Evolutionary conservation across 345 rosid species (phyloP).

Genomic region (Salix viminalis): DNA sequence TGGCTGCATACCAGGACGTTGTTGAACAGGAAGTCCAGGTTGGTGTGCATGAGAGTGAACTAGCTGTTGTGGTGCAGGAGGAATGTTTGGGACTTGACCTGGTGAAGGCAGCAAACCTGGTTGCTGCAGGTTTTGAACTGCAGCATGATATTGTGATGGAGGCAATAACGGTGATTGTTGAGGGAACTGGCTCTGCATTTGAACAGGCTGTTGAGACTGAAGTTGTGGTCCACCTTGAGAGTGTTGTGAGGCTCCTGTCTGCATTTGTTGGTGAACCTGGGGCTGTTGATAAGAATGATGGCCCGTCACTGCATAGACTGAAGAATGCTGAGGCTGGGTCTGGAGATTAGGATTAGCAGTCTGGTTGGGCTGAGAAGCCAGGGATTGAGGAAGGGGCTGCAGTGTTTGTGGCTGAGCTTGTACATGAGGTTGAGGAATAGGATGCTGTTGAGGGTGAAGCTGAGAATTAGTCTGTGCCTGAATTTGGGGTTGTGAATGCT

Average conservation of each 20-base stretch:
- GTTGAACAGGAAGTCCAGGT: conserved; percentile 38
- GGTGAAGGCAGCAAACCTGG: conserved; percentile 38
- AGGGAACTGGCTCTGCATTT: conserved; percentile 41
- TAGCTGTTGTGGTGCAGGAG: conserved; percentile 36
- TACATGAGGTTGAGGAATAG: conserved; percentile 12
- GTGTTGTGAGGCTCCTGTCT: conserved; percentile 32
- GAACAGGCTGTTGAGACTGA: conserved; percentile 32
- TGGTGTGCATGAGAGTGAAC: conserved; percentile 36
- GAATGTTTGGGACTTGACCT: conserved; percentile 23
- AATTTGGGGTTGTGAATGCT: conserved; percentile 25
- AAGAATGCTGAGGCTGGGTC: conserved; percentile 33
- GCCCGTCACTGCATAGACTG: conserved; percentile 43
- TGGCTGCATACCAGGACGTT: conserved; percentile 36
- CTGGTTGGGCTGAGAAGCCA: conserved; percentile 30
- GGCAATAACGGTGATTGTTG: conserved; percentile 42
- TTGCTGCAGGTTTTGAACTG: conserved; percentile 39
- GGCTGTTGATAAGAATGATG: conserved; percentile 51
- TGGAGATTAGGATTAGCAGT: conserved; percentile 31
- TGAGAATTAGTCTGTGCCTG: conserved; percentile 18
- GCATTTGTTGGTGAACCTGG: conserved; percentile 41
- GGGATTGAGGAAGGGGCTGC: conserved; percentile 15
- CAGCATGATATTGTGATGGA: conserved; percentile 38
- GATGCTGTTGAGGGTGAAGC: conserved; percentile 14
- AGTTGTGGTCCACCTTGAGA: conserved; percentile 38
- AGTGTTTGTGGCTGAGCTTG: conserved; percentile 35